Evolutionary conservation across 176 grass and related monocot genomes (phyloP).

Genomic region (Alloteropsis semialata): DNA sequence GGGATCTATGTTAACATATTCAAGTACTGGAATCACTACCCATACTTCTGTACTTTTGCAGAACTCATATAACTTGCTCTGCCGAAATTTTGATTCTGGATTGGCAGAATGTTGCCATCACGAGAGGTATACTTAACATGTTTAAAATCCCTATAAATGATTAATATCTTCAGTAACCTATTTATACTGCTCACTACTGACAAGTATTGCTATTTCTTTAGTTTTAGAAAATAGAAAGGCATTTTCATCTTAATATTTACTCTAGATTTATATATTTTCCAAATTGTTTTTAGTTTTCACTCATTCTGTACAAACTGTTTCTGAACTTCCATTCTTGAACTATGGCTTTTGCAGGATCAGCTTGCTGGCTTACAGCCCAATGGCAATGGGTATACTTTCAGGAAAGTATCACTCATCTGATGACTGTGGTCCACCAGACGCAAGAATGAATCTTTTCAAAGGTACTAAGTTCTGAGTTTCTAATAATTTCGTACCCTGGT

Average conservation of each 20-base stretch:
- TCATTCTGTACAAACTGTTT: background rate
- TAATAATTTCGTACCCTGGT: background rate
- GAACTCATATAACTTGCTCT: too few relatives aligned
- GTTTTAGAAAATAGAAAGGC: too few relatives aligned
- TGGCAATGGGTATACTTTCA: too few relatives aligned
- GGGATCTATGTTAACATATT: background rate
- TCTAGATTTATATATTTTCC: too few relatives aligned
- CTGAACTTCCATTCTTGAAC: background rate
- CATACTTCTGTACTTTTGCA: background rate
- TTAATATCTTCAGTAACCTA: background rate
- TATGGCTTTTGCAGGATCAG: constrained; percentile 47
- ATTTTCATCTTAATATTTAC: too few relatives aligned
- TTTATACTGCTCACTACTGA: background rate
- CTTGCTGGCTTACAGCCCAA: constrained; percentile 87
- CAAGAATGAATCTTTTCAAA: constrained; percentile 88
- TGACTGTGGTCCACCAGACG: constrained; percentile 42
- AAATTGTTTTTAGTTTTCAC: too few relatives aligned
- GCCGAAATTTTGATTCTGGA: too few relatives aligned
- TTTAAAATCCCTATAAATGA: background rate
- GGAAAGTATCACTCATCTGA: too few relatives aligned
- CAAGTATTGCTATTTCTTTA: too few relatives aligned
- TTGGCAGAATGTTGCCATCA: too few relatives aligned
- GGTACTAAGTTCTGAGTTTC: constrained; percentile 27
- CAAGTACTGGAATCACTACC: background rate
- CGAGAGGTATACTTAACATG: constrained; percentile 46